phyloP scores from a whole-genome alignment of 192 early-diverging fungal species.

The Backusella australiensis region DNA sequence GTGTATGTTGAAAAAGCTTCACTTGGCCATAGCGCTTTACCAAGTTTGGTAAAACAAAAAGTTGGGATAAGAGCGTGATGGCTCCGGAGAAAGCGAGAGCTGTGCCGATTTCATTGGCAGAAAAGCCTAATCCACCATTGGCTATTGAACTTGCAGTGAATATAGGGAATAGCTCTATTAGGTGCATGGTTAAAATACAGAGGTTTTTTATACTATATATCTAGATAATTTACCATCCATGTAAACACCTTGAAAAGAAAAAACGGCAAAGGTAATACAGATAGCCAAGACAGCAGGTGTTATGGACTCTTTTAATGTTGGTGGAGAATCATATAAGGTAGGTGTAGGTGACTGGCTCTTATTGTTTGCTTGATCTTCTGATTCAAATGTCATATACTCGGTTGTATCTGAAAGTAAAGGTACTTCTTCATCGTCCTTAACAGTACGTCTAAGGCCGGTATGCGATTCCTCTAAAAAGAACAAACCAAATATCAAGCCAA shows the following conservation, averaged over 20 bases:
- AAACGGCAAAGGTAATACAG: conserved; percentile 13
- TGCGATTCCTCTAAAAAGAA: conserved; percentile 56
- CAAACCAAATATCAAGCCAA: conserved; percentile 53
- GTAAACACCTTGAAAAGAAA: conserved; percentile 23
- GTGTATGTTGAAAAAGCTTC: conserved; percentile 37
- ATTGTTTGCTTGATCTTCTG: not conserved
- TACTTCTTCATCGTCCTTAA: not conserved
- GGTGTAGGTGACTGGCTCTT: conserved; percentile 10
- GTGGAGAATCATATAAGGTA: conserved; percentile 9
- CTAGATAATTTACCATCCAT: conserved; percentile 22
- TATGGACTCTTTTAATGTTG: conserved; percentile 20
- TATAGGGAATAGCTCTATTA: conserved; percentile 18
- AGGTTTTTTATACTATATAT: too few relatives aligned
- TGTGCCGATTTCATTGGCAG: conserved; percentile 44
- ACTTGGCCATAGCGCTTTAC: conserved; percentile 44
- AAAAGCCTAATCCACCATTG: conserved; percentile 52
- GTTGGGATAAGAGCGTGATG: conserved; percentile 46
- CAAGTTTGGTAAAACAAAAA: conserved; percentile 43
- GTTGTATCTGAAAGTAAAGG: not conserved
- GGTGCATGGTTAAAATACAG: not conserved
- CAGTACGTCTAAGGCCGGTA: not conserved
- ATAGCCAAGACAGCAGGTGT: conserved; percentile 21
- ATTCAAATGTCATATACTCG: conserved; percentile 1
- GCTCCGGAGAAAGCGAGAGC: conserved; percentile 43
- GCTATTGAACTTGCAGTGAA: conserved; percentile 20